Conservation (phyloP, 106 monocot species). For the Dioscorea dumetorum region DNA sequence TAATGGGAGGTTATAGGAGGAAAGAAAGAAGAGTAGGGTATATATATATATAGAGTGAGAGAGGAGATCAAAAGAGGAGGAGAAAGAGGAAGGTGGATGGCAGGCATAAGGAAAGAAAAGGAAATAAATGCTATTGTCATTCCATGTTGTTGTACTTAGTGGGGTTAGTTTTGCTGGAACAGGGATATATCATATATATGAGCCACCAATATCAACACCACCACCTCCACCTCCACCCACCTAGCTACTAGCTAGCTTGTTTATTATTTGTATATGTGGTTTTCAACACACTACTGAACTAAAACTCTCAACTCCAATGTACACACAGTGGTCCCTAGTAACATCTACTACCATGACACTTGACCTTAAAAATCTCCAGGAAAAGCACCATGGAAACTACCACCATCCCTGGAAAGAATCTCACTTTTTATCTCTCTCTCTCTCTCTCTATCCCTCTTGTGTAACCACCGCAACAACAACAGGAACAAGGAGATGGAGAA, state of each 20-base stretch:
- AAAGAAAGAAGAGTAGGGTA: too few relatives aligned
- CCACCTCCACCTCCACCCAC: not conserved
- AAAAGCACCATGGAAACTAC: slow-evolving; percentile 33
- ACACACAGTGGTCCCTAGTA: not conserved
- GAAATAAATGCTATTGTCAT: slow-evolving; percentile 6
- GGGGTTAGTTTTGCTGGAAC: slow-evolving; percentile 38
- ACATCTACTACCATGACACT: slow-evolving; percentile 34
- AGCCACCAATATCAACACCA: too few relatives aligned
- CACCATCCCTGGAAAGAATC: not conserved
- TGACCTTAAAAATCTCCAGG: slow-evolving; percentile 57
- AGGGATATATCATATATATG: slow-evolving; percentile 7
- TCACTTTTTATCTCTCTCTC: slow-evolving; percentile 3
- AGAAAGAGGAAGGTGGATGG: slow-evolving; percentile 1
- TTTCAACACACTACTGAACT: too few relatives aligned
- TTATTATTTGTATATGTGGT: too few relatives aligned
- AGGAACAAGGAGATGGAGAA: not conserved
- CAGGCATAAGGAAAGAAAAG: not conserved
- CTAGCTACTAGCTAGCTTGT: too few relatives aligned
- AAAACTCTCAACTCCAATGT: too few relatives aligned
- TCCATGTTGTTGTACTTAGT: slow-evolving; percentile 11
- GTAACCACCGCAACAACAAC: not conserved
- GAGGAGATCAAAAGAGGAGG: not conserved
- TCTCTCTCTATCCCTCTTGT: slow-evolving; percentile 2
- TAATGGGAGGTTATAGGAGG: too few relatives aligned
- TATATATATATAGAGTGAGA: too few relatives aligned